Evolutionary conservation across 805 yeast species (phyloP), one percentile per base, ranked within the genome.

Genomic region (Yamadazyma sp.): DNA sequence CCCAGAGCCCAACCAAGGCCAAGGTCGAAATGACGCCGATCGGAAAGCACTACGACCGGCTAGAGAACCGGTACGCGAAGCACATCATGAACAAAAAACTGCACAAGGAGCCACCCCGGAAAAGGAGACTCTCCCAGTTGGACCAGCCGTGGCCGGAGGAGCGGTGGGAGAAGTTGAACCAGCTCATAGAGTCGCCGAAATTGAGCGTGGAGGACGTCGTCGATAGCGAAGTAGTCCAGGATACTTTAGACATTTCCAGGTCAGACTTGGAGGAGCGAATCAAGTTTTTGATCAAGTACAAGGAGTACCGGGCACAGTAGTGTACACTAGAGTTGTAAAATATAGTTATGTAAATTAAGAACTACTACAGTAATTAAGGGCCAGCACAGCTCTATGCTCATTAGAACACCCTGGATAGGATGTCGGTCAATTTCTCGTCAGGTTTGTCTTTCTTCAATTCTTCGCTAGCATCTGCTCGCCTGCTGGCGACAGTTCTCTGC

Each of bases 401-500:
- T 46, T 50, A 80, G 45, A 81, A 75, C 4, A 81, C 70, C 40
- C 67, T 75, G 11, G 73, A 70, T 40, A 82, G 64, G 18, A 81
- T 81, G n/a, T 57, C 55, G 46, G 64, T 54, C 46, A 75, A 50
- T 49, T 70, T 70, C 17, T 60, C 63, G 29, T 61, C 51, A 17
- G 59, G 71, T 49, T 58, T 64, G 12, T 67, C 59, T 17, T 61
- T 57, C 45, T 78, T 77, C 28, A 72, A 63, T 16, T 61, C 56
- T 1, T 62, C 57, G 12, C 70, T 66, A 8, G 86, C 89, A 42
- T 73, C 78, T 0, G 87, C 82, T 49, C 95, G 73, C 11, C 73
- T 73, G 6, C 87, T 78, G 9, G 80, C 65, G 12, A 84, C 82
- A 23, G 72, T 72, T 46, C 88, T 54, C 59, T 90, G 98, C 41